Percentiles rank a stretch among this genome's conserved stretches.
These are phyloP conservation scores for Septoria petroselini DNA, from an alignment of 2,329 filamentous ascomycete genomes.

Conservation along the genomic window DNA sequence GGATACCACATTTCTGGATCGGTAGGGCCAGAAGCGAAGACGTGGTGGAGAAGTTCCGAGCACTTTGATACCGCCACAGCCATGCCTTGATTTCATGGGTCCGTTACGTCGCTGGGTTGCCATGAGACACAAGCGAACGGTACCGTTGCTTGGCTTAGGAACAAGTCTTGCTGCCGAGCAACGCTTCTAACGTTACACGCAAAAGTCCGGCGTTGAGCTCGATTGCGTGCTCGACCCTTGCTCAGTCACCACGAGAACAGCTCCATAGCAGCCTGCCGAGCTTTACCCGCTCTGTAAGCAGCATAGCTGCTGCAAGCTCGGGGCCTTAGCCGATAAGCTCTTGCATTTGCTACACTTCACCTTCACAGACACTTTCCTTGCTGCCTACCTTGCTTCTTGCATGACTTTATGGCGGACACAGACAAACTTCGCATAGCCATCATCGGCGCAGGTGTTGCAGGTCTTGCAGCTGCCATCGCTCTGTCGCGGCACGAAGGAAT, in stretches of 20 bases:
- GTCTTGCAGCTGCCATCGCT: conserved; percentile 41
- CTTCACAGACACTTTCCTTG: neutral
- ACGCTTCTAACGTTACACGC: conserved; percentile 5
- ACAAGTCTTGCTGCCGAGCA: neutral
- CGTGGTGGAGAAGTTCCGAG: neutral
- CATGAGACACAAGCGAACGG: neutral
- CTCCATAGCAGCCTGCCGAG: conserved; percentile 1
- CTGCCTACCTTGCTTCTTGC: neutral
- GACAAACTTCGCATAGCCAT: conserved; percentile 34
- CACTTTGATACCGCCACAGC: neutral
- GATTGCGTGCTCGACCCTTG: conserved; percentile 22
- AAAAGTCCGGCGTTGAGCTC: neutral
- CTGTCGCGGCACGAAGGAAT: conserved; percentile 34
- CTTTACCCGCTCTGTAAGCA: conserved; percentile 7
- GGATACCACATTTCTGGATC: neutral
- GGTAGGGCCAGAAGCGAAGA: neutral
- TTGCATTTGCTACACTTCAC: conserved; percentile 1
- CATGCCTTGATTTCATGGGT: neutral
- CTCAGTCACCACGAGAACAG: conserved; percentile 14
- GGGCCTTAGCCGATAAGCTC: conserved; percentile 17
- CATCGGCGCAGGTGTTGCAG: conserved; percentile 42
- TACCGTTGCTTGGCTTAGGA: neutral
- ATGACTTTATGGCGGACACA: conserved; percentile 10
- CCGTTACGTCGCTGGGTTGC: neutral
- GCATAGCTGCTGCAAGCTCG: conserved; percentile 14